Evolutionary conservation across 345 rosid species (phyloP).

Genomic region (Syzygium grande): DNA sequence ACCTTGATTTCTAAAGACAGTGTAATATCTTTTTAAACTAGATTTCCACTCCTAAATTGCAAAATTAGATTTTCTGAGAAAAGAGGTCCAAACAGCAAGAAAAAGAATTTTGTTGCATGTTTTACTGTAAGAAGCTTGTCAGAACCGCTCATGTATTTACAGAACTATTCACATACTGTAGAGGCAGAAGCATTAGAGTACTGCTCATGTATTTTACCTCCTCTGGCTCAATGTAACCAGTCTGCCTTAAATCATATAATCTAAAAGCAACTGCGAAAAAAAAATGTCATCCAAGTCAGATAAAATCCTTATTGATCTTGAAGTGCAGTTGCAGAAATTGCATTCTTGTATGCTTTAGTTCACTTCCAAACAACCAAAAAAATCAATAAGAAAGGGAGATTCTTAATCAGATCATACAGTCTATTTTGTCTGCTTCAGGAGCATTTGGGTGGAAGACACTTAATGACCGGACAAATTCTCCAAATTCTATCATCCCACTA

Average conservation of each 20-base stretch:
- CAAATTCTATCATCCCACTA: slow-evolving; percentile 20
- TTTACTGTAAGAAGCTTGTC: not conserved
- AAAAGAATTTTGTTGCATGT: not conserved
- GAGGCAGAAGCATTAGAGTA: not conserved
- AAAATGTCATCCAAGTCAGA: not conserved
- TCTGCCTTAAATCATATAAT: slow-evolving; percentile 23
- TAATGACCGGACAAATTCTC: slow-evolving; percentile 23
- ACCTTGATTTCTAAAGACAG: not conserved
- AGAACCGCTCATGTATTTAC: not conserved
- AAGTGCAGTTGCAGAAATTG: not conserved
- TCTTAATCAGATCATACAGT: slow-evolving; percentile 1
- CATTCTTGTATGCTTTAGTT: not conserved
- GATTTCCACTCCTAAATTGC: not conserved
- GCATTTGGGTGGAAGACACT: slow-evolving; percentile 24
- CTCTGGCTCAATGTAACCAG: slow-evolving; percentile 27
- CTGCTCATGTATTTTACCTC: slow-evolving; percentile 5
- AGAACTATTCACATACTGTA: not conserved
- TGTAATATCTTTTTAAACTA: not conserved
- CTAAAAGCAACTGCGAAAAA: slow-evolving; percentile 15
- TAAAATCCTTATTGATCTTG: not conserved
- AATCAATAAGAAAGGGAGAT: not conserved
- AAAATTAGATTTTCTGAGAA: not conserved
- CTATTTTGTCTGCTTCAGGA: slow-evolving; percentile 12
- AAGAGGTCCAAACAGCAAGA: not conserved
- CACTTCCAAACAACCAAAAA: not conserved